Evolutionary conservation across 306 rosid species (phyloP), one percentile per base, ranked within the genome.

Genomic region (Cucurbita pepo): DNA sequence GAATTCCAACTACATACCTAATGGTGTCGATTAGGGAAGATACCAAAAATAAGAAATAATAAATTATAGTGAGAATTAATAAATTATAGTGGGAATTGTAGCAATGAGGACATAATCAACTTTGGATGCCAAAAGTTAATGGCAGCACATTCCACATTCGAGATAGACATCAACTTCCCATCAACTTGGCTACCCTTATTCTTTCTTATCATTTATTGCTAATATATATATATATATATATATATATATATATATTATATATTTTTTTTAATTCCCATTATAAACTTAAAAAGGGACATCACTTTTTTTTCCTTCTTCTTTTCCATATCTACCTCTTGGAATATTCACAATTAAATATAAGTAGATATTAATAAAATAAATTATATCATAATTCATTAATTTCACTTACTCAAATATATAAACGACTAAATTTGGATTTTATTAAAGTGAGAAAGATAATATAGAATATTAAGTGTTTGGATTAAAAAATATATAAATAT

Each of bases 101-200:
- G 34, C 53, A 64, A 41, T 64, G 53, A 64, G 71, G 53, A 64
- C 37, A 64, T 64, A 18, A 64, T 64, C 71, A 62, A 62, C 69
- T 62, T 61, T 60, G 36, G 4, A 36, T 36, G 6, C 11, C 45
- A 38, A 40, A 63, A 63, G 70, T 40, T 63, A 63, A 63, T 63
- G 51, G 51, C 1, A 40, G 43, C 21, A 64, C 71, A 64, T 64
- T 64, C 71, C 71, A 64, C 36, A 64, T 41, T 64, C 18, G 71
- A 64, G 71, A 64, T 64, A 41, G 50, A 64, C 52, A 64, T 64
- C 36, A 64, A 40, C 52, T 64, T 64, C 52, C 52, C 16, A 64
- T 41, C 71, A 64, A 64, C 52, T 64, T 64, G 71, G 41, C 30
- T 41, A 41, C n/a, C n/a, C 52, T 64, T 43, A n/a, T 64, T 64